Conservation (phyloP, 495 filamentous ascomycete species). For the Aspergillus kassunensis region DNA sequence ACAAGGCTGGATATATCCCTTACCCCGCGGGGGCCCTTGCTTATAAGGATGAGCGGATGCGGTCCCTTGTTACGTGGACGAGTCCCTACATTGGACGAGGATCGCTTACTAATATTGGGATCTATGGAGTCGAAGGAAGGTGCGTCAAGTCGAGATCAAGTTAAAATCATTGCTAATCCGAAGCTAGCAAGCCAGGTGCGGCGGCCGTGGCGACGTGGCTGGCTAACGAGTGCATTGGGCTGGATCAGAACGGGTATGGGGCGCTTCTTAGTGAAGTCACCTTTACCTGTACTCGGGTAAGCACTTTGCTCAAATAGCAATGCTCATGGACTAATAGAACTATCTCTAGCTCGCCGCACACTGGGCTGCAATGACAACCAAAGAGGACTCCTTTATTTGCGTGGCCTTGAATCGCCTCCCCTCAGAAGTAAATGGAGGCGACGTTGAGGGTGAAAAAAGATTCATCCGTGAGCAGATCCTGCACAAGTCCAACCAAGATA, state of each 20-base stretch:
- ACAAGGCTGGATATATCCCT: slow-evolving; percentile 46
- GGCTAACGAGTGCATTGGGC: slow-evolving; percentile 35
- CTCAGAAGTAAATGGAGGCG: slow-evolving; percentile 24
- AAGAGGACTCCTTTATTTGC: slow-evolving; percentile 26
- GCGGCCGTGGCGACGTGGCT: slow-evolving; percentile 41
- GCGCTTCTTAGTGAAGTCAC: slow-evolving; percentile 35
- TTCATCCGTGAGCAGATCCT: slow-evolving; percentile 35
- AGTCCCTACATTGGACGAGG: slow-evolving; percentile 34
- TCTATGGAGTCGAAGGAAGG: slow-evolving; percentile 44
- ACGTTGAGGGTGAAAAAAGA: slow-evolving; percentile 32
- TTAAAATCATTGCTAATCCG: background rate
- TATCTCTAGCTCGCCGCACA: slow-evolving; percentile 34
- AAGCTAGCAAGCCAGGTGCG: slow-evolving; percentile 41
- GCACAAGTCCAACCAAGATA: slow-evolving; percentile 19
- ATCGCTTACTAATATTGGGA: slow-evolving; percentile 35
- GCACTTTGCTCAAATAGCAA: no score
- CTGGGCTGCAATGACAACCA: slow-evolving; percentile 37
- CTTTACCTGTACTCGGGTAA: slow-evolving; percentile 34
- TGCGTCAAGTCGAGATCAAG: background rate
- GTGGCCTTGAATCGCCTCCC: slow-evolving; percentile 43
- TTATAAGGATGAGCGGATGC: slow-evolving; percentile 43
- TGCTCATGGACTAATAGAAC: background rate
- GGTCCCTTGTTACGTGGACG: slow-evolving; percentile 46
- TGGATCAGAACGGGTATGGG: slow-evolving; percentile 34
- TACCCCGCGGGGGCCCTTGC: slow-evolving; percentile 45